These are phyloP conservation scores for Russula griseocarnosa DNA, from an alignment of 768 basidiomycete species.

Conservation along the genomic window DNA sequence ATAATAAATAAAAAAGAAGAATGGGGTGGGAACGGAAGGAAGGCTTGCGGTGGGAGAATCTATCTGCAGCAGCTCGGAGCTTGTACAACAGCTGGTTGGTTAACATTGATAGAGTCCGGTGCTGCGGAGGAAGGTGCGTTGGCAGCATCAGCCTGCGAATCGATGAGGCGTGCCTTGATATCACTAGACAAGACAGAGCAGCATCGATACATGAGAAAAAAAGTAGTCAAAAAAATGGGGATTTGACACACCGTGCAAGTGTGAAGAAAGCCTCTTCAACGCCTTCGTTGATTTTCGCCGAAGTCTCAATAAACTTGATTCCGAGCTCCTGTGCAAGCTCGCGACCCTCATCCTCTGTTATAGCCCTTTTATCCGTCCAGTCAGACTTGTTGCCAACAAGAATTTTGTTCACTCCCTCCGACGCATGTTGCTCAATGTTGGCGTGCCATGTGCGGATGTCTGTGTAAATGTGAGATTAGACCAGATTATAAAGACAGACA, in stretches of 20 bases:
- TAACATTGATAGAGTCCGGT: conserved; percentile 62
- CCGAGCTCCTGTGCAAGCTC: conserved; percentile 91
- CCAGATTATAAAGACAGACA: not conserved
- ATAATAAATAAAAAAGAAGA: conserved; percentile 17
- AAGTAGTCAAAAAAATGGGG: not conserved
- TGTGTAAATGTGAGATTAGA: conserved; percentile 33
- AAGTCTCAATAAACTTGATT: conserved; percentile 97
- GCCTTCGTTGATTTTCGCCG: conserved; percentile 93
- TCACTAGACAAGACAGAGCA: conserved; percentile 50
- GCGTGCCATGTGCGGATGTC: conserved; percentile 98
- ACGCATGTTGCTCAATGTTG: conserved; percentile 98
- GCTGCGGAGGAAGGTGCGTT: conserved; percentile 36
- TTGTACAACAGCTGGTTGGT: conserved; percentile 48
- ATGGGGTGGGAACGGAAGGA: not conserved
- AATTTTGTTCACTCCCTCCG: conserved; percentile 98
- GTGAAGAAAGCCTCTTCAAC: conserved; percentile 99
- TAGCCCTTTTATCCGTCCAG: conserved; percentile 93
- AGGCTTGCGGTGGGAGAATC: not conserved
- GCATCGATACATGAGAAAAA: not conserved
- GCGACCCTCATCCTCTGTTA: conserved; percentile 87
- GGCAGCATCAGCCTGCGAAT: conserved; percentile 73
- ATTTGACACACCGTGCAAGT: conserved; percentile 71
- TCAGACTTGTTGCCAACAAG: conserved; percentile 99
- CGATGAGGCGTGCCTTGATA: conserved; percentile 96
- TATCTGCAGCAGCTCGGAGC: conserved; percentile 46